A percentile compares a stretch with the other conserved stretches of the same genome.
Conservation (phyloP, 192 early-diverging fungal species). For the Backusella sp. region DNA sequence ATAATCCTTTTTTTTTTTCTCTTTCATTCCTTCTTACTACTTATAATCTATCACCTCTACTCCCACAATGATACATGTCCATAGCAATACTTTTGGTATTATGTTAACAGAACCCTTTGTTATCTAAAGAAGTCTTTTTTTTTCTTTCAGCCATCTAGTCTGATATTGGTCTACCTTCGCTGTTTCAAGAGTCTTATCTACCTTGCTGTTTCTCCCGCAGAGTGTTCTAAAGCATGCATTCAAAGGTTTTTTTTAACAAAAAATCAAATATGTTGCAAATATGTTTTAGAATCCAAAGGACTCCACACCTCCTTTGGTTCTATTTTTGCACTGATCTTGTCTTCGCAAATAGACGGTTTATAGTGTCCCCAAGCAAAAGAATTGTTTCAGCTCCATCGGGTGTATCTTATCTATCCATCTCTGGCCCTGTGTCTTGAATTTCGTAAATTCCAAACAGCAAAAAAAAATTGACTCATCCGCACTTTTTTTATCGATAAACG, state of each 20-base stretch:
- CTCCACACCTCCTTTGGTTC: not conserved
- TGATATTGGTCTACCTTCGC: not conserved
- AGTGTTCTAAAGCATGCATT: not conserved
- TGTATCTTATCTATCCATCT: not conserved
- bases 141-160: not conserved
- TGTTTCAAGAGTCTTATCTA: not conserved
- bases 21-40: not conserved
- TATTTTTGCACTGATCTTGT: not conserved
- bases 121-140: not conserved
- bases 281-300: not conserved
- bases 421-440: not conserved
- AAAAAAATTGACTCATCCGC: slow-evolving; percentile 2
- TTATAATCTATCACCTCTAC: not conserved
- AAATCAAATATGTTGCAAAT: not conserved
- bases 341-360: not conserved
- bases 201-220: not conserved
- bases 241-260: slow-evolving; percentile 2
- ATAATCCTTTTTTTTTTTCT: not conserved
- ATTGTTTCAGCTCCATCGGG: not conserved
- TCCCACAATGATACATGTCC: not conserved
- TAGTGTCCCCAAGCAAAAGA: not conserved
- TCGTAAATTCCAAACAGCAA: not conserved
- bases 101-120: not conserved
- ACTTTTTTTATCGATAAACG: not conserved
- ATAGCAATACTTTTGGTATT: not conserved